Conservation (phyloP, 2,329 filamentous ascomycete genomes). For the Lizonia empirigonia region DNA sequence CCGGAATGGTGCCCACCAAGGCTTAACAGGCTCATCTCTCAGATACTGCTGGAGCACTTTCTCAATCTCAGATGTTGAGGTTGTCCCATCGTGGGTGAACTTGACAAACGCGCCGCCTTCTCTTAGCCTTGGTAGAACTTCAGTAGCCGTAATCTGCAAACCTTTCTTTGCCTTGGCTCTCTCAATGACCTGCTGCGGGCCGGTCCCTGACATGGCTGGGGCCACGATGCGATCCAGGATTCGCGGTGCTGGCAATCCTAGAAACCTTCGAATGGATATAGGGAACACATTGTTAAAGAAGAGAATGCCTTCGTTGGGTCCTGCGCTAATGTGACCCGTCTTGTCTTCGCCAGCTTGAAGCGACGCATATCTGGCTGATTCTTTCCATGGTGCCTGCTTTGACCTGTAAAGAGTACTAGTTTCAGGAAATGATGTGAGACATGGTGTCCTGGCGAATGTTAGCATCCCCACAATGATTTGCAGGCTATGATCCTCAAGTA, state of each 20-base stretch:
- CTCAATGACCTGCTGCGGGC: constrained; percentile 59
- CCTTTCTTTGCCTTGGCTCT: constrained; percentile 65
- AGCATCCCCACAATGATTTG: constrained; percentile 32
- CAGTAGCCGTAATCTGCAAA: constrained; percentile 71
- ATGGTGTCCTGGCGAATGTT: constrained; percentile 24
- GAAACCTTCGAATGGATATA: constrained; percentile 70
- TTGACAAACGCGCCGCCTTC: constrained; percentile 96
- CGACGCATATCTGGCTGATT: constrained; percentile 36
- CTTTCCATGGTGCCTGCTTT: constrained; percentile 12
- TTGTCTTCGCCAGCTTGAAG: constrained; percentile 64
- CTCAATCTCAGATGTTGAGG: constrained; percentile 62
- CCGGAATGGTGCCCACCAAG: constrained; percentile 88
- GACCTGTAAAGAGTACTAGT: not conserved
- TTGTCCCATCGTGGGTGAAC: constrained; percentile 64
- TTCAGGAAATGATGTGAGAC: constrained; percentile 8
- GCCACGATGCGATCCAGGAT: constrained; percentile 60
- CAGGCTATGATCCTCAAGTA: constrained; percentile 25
- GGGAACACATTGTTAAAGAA: constrained; percentile 95
- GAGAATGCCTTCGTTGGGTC: constrained; percentile 77
- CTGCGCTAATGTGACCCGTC: constrained; percentile 80
- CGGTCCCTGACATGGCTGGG: constrained; percentile 58
- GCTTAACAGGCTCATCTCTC: constrained; percentile 72
- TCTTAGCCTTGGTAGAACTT: constrained; percentile 82
- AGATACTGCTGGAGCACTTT: constrained; percentile 67
- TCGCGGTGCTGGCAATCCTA: constrained; percentile 59